phyloP scores from a whole-genome alignment of 164 flowering plant species.

The Brasenia schreberi region DNA sequence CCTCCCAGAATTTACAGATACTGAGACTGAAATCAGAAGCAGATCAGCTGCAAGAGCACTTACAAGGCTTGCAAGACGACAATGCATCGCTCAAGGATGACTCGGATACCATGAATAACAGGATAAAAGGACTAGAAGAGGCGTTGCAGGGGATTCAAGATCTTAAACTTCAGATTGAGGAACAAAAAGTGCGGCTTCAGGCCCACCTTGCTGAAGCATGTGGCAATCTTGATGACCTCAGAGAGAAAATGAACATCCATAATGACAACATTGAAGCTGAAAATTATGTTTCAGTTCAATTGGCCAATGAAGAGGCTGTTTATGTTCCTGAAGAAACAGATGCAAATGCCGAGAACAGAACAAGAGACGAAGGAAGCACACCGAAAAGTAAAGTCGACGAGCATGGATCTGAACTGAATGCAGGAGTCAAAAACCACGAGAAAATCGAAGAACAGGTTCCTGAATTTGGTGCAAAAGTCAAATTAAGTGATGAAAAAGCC shows the following conservation, averaged over 20 bases:
- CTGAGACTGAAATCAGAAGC: constrained; percentile 47
- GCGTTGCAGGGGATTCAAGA: constrained; percentile 29
- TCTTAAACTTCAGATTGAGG: constrained; percentile 23
- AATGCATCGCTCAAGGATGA: constrained; percentile 20
- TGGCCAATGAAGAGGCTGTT: constrained; percentile 3
- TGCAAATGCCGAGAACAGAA: background rate
- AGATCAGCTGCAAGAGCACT: constrained; percentile 46
- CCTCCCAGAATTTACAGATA: constrained; percentile 59
- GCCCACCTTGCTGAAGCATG: constrained; percentile 36
- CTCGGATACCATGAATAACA: constrained; percentile 22
- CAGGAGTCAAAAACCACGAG: background rate
- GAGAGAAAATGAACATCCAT: constrained; percentile 25
- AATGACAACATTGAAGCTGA: constrained; percentile 9
- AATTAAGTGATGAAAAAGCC: too few species aligned
- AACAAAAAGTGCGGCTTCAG: constrained; percentile 24
- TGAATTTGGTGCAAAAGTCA: background rate
- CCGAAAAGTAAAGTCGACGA: background rate
- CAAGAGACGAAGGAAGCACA: background rate
- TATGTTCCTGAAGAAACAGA: background rate
- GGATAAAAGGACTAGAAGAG: constrained; percentile 36
- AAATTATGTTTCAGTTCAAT: background rate
- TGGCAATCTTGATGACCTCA: constrained; percentile 30
- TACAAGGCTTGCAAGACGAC: constrained; percentile 46
- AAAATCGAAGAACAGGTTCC: background rate
- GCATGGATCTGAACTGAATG: background rate